Base-by-base conservation (phyloP, 2,329 filamentous ascomycete genomes). In the Xylariaceae sp. region DNA sequence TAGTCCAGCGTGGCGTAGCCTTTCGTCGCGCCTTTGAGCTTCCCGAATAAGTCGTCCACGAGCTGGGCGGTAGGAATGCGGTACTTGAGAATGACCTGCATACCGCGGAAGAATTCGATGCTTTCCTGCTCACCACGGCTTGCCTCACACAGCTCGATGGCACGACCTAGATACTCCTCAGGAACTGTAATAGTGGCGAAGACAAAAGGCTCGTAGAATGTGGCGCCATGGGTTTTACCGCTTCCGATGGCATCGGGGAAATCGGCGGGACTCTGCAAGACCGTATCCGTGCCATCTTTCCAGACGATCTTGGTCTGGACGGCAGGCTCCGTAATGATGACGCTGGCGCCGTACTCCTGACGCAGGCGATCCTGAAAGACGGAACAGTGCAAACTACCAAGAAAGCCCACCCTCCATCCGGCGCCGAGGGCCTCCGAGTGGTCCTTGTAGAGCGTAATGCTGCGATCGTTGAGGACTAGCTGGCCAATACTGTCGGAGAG, bases 361-460 rank as follows among this genome's bases (percentile, higher is more conserved):
- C 90, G 84, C 46, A 99, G 73, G 1, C 94, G 87, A 68, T 99
- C 94, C 70, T 99, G 91, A 61, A 99, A 99, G 5, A 99, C 94
- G n/a, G 91, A 97, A 71, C 94, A 97, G 68, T 99, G 94, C 42
- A 99, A 75, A 11, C 91, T 97, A n/a, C 94, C 94, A 3, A 99
- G 72, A 64, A 99, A 99, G 0, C 94, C 94, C 11, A 99, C 74
- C 41, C 94, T 85, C 86, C 94, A 99, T 2, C 94, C 94, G 1
- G 92, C 89, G 1, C 94, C 94, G 0, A 99, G 76, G 1, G 94
- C 94, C 64, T 97, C 90, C 0, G 91, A 96, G 22, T 89, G 89
- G 66, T 97, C 94, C 66, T 97, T 97, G 60, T 91, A 87, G 42
- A 97, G 75, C 3, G 90, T 96, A 31, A 99, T 89, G 66, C 90